Evolutionary conservation across 2,329 filamentous ascomycete species (phyloP).

Genomic region (Fusarium tuaranense): DNA sequence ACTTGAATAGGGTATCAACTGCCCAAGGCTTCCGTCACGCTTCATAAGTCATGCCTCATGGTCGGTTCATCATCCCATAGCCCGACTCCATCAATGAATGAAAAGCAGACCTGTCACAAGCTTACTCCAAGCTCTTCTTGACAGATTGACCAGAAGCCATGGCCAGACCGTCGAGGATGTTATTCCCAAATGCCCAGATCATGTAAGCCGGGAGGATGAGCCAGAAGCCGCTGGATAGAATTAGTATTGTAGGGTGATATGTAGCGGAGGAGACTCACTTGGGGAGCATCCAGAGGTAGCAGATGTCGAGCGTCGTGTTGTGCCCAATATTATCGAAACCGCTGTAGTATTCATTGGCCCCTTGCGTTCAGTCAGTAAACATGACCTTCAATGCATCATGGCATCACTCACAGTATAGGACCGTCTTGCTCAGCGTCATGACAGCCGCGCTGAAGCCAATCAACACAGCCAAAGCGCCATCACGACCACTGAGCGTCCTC

Average conservation of each 20-base stretch:
- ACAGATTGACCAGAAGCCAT: conserved; percentile 51
- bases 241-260: not conserved
- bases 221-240: conserved; percentile 62
- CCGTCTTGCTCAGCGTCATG: conserved; percentile 73
- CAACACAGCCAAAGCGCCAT: conserved; percentile 59
- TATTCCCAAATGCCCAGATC: conserved; percentile 60
- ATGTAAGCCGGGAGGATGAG: conserved; percentile 65
- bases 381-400: not conserved
- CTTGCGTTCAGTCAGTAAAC: conserved; percentile 45
- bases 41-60: conserved; percentile 19
- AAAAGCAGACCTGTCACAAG: too few relatives aligned
- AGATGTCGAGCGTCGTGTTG: conserved; percentile 58
- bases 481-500: conserved; percentile 55
- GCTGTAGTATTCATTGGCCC: conserved; percentile 68
- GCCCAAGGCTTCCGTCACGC: not conserved
- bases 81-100: not conserved
- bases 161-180: conserved; percentile 61
- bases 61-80: not conserved
- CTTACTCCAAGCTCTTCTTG: conserved; percentile 4
- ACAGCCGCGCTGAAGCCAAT: conserved; percentile 65
- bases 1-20: not conserved
- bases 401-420: conserved; percentile 66
- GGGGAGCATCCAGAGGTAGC: conserved; percentile 68
- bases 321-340: conserved; percentile 69
- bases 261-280: conserved; percentile 59